Evolutionary conservation across 2,329 filamentous ascomycete genomes (phyloP).

Genomic region (Leptodontidium sp.): DNA sequence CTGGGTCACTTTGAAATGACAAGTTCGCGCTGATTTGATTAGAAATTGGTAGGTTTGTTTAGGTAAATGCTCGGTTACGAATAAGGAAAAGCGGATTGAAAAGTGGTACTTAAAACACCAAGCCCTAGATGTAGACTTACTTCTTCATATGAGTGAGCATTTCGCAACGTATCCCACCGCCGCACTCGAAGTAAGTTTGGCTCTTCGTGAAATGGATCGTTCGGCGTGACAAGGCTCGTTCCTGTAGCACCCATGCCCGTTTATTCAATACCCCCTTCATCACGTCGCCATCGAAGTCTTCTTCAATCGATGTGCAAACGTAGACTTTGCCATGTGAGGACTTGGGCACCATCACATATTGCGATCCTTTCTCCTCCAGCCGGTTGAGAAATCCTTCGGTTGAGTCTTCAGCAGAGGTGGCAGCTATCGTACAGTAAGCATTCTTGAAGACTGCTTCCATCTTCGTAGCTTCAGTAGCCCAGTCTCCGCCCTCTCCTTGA

Average conservation of each 20-base stretch:
- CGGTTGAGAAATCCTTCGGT: conserved; percentile 13
- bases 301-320: not conserved
- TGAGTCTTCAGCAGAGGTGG: conserved; percentile 13
- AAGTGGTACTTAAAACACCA: not conserved
- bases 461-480: not conserved
- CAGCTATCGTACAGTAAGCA: conserved; percentile 20
- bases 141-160: not conserved
- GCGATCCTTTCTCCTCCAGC: not conserved
- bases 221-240: conserved; percentile 8
- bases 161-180: not conserved
- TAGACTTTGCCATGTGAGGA: conserved; percentile 10
- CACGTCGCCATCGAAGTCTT: conserved; percentile 14
- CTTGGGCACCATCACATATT: conserved; percentile 7
- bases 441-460: conserved; percentile 11
- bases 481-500: not conserved
- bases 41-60: conserved; percentile 8
- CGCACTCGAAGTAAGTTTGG: conserved; percentile 12
- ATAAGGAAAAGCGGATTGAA: not conserved
- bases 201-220: conserved; percentile 5
- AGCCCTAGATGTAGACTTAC: not conserved
- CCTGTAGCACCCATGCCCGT: conserved; percentile 11
- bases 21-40: conserved; percentile 9
- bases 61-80: not conserved
- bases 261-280: not conserved
- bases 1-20: conserved; percentile 20